Evolutionary conservation across 2,329 filamentous ascomycete species (phyloP).

Genomic region (Metarhizium humberi): DNA sequence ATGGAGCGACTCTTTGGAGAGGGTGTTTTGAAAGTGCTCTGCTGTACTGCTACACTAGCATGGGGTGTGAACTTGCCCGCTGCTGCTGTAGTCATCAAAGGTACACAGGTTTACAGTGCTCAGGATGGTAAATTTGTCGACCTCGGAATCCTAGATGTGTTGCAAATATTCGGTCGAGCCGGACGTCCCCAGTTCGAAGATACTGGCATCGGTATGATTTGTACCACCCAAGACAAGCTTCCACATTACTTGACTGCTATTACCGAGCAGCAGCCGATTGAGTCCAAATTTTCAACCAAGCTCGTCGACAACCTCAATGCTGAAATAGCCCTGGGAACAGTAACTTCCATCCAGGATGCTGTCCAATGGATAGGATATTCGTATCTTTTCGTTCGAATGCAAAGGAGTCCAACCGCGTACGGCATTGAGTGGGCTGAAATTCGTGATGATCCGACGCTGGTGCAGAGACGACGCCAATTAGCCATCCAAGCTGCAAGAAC

Average conservation of each 20-base stretch:
- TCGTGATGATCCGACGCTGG: constrained; percentile 76
- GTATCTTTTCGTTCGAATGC: constrained; percentile 95
- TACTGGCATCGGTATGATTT: constrained; percentile 95
- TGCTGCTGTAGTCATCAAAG: constrained; percentile 95
- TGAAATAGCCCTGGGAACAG: constrained; percentile 86
- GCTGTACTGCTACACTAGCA: constrained; percentile 93
- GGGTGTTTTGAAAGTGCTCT: constrained; percentile 92
- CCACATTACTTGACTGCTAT: constrained; percentile 86
- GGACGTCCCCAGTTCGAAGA: constrained; percentile 97
- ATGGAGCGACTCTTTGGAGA: constrained; percentile 87
- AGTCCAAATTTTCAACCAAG: constrained; percentile 90
- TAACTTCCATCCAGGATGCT: constrained; percentile 86
- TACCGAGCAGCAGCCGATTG: constrained; percentile 92
- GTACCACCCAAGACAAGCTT: constrained; percentile 89
- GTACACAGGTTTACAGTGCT: constrained; percentile 92
- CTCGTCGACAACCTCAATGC: constrained; percentile 95
- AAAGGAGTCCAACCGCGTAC: constrained; percentile 80
- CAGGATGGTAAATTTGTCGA: constrained; percentile 96
- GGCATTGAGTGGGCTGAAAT: constrained; percentile 94
- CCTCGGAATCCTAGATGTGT: constrained; percentile 87
- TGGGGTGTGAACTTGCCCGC: constrained; percentile 99
- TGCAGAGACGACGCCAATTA: constrained; percentile 75
- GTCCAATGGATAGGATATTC: constrained; percentile 98
- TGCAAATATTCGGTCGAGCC: constrained; percentile 97
- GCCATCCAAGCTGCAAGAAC: constrained; percentile 82